Evolutionary conservation across 768 basidiomycete genomes (phyloP), one percentile per base, ranked within the genome.

Genomic region (Mycena rosella): DNA sequence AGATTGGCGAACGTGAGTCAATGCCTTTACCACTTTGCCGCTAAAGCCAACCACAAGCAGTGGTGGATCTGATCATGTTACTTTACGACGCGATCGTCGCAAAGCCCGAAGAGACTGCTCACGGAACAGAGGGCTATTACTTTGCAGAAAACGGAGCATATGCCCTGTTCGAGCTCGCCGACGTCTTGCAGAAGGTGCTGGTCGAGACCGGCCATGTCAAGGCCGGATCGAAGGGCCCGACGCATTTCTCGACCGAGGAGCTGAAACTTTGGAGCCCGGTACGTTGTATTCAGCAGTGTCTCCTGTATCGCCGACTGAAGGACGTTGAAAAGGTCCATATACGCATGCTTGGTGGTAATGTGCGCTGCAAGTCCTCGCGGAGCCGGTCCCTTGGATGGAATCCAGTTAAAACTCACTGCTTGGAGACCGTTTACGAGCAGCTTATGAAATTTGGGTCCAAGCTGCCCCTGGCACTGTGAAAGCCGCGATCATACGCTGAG

Each of bases 71-170:
- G n/a, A 45, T 45, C 17, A 45, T 45, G 13, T 13, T 45, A 5
- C 10, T 45, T n/a, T 45, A 45, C n/a, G 44, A 45, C 44, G 8
- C 44, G 44, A 22, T 45, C 44, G 22, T 22, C n/a, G 4, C 44
- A n/a, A 45, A 45, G 22, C n/a, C 44, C n/a, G n/a, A n/a, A 22
- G 22, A 7, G 6, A n/a, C 44, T 17, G 22, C 44, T 22, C 44
- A 45, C n/a, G 44, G 44, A 17, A 22, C 4, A 17, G 44, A 45
- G 3, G 44, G 44, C n/a, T 45, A 45, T 13, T 45, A 45, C 22
- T 45, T 45, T 45, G 44, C 44, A 45, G 44, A 45, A n/a, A 45
- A 45, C 44, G 44, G 44, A 8, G 44, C 44, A 45, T 45, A 45
- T 45, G n/a, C 22, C n/a, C 9, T 40, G 38, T 40, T 45, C 44